Percentiles rank a stretch among this genome's conserved stretches.
phyloP scores from a whole-genome alignment of 139 green algal genomes.

The Chlorella sorokiniana region DNA sequence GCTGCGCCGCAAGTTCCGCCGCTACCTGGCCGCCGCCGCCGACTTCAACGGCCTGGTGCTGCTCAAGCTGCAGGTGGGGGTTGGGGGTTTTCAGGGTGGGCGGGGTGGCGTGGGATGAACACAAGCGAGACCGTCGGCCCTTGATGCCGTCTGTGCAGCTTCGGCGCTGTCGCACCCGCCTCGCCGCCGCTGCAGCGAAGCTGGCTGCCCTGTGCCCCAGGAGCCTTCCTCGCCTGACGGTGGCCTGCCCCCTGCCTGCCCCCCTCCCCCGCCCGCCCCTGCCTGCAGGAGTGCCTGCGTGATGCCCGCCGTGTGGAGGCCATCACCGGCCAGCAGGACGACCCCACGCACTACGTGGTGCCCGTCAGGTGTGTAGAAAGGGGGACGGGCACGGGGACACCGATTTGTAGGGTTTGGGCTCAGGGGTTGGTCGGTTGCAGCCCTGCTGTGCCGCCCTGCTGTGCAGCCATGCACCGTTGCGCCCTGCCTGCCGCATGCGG shows the following conservation, averaged over 20 bases:
- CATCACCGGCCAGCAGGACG: slow-evolving; percentile 31
- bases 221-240: neutral
- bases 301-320: slow-evolving; percentile 53
- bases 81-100: neutral
- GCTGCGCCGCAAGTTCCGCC: slow-evolving; percentile 78
- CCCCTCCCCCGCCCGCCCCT: neutral
- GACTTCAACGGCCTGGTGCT: slow-evolving; percentile 92
- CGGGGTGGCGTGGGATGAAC: neutral
- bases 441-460: too few species aligned
- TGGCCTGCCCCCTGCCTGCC: neutral
- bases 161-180: too few species aligned
- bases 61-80: slow-evolving; percentile 60
- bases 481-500: too few species aligned
- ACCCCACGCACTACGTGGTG: slow-evolving; percentile 33
- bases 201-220: too few species aligned
- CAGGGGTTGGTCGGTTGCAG: neutral
- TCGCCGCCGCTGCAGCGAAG: too few species aligned
- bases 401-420: neutral
- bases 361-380: slow-evolving; percentile 12
- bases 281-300: slow-evolving; percentile 60
- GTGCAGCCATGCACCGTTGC: too few species aligned
- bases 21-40: slow-evolving; percentile 77
- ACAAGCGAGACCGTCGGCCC: too few species aligned
- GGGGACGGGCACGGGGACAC: neutral
- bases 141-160: too few species aligned